A percentile compares a stretch with the other conserved stretches of the same genome.
These are phyloP conservation scores for Dicorynia guianensis DNA, from an alignment of 306 rosid genomes.

Conservation along the genomic window DNA sequence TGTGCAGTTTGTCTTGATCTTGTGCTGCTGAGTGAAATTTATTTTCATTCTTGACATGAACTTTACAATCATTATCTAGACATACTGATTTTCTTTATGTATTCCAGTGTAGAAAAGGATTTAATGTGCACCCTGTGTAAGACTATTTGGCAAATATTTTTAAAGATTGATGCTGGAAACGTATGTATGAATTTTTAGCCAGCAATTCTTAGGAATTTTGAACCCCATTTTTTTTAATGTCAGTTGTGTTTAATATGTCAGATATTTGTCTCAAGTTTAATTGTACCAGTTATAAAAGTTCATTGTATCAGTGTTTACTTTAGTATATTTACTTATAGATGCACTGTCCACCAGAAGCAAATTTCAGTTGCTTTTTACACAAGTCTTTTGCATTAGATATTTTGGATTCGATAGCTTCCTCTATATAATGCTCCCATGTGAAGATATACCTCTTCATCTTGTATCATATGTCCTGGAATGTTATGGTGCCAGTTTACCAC, in stretches of 20 bases:
- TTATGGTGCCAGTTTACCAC: neutral
- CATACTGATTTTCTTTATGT: neutral
- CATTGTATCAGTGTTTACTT: too few species aligned
- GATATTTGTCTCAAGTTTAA: neutral
- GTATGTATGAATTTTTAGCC: neutral
- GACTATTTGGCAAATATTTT: neutral
- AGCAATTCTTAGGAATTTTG: neutral
- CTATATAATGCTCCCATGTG: neutral
- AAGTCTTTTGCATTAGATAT: neutral
- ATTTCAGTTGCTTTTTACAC: neutral
- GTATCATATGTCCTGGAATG: conserved; percentile 3
- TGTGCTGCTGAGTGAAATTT: neutral
- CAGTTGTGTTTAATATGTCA: conserved; percentile 8
- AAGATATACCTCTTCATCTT: neutral
- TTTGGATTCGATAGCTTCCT: neutral
- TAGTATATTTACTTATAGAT: neutral
- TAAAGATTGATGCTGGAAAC: neutral
- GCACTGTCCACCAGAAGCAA: neutral
- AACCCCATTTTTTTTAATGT: neutral
- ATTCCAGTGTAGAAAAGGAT: neutral
- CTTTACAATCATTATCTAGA: neutral
- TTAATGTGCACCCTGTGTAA: neutral
- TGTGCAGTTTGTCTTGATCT: neutral
- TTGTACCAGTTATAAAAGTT: neutral
- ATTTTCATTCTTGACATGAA: neutral